Evolutionary conservation across 2,329 filamentous ascomycete genomes (phyloP).

Genomic region (Pseudopithomyces maydicus): DNA sequence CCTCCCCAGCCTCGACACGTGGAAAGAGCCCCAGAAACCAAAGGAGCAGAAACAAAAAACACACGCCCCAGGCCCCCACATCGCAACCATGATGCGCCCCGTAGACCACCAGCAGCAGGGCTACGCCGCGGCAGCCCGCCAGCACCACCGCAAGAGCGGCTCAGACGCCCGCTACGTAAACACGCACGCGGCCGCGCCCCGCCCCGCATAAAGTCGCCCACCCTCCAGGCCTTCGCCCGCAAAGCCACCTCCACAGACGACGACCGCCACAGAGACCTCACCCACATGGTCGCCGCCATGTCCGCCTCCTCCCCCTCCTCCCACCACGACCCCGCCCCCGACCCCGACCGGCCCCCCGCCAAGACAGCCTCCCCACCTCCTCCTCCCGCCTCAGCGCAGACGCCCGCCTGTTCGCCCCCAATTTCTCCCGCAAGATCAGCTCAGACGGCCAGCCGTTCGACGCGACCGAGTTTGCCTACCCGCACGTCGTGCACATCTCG

Average conservation of each 20-base stretch:
- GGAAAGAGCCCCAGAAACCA: constrained; percentile 31
- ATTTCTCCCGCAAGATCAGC: constrained; percentile 42
- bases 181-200: constrained; percentile 16
- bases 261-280: constrained; percentile 19
- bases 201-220: constrained; percentile 17
- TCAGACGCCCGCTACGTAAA: constrained; percentile 36
- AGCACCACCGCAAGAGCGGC: constrained; percentile 34
- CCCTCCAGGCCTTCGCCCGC: constrained; percentile 14
- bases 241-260: background rate
- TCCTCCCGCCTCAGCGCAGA: constrained; percentile 27
- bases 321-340: background rate
- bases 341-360: constrained; percentile 16
- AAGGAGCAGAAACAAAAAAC: constrained; percentile 20
- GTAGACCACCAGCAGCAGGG: constrained; percentile 33
- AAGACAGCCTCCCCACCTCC: constrained; percentile 33
- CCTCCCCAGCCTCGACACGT: constrained; percentile 53
- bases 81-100: constrained; percentile 43
- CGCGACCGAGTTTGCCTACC: constrained; percentile 9
- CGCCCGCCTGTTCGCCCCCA: constrained; percentile 23
- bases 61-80: constrained; percentile 32
- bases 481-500: constrained; percentile 22
- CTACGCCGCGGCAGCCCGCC: constrained; percentile 32
- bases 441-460: constrained; percentile 22
- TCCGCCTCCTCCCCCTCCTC: constrained; percentile 13
- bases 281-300: constrained; percentile 32